Base-by-base conservation (phyloP, 805 yeast species). In the Maudiozyma serrabonitensis region DNA sequence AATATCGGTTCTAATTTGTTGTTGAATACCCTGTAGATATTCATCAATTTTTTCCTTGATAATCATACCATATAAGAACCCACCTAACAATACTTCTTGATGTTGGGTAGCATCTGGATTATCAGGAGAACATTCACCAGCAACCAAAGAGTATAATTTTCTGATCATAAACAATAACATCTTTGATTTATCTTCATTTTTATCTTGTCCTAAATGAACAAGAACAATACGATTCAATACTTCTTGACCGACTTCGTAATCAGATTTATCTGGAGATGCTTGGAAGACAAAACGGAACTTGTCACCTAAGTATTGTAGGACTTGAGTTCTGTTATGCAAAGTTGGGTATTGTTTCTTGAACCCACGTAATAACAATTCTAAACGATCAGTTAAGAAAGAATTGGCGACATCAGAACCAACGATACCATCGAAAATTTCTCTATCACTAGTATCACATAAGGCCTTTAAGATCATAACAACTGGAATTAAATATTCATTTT, bases 61-160 rank as follows among this genome's bases (percentile, higher is more conserved):
- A 56, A 93, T 91, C 95, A 90, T 90, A 57, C 97, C 97, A 60
- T 88, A 93, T 49, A 93, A 74, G 78, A 93, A 87, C 15, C 99
- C 99, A 55, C 98, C 98, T 50, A 93, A 76, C 54, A 93, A 71
- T 32, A 93, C 87, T 71, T 93, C 99, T 71, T 93, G 99, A 75
- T 93, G 97, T 75, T 93, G 99, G 9, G 96, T 87, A 46, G 98
- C 95, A 82, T 93, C 99, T 66, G 99, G 99, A 71, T 93, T 93
- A 69, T 93, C 99, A 16, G 96, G 91, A 47, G 90, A 74, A 69
- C 97, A 91, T 65, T 91, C 96, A 52, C 97, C 97, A 37, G 96
- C 96, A 43, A 91, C 98, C 55, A 93, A 76, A 0, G 98, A 78
- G 67, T 93, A 93, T 53, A 93, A 76, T 70, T 93, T 93, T 75